phyloP scores from a whole-genome alignment of 768 basidiomycete species.

The Kwoniella sp. region DNA sequence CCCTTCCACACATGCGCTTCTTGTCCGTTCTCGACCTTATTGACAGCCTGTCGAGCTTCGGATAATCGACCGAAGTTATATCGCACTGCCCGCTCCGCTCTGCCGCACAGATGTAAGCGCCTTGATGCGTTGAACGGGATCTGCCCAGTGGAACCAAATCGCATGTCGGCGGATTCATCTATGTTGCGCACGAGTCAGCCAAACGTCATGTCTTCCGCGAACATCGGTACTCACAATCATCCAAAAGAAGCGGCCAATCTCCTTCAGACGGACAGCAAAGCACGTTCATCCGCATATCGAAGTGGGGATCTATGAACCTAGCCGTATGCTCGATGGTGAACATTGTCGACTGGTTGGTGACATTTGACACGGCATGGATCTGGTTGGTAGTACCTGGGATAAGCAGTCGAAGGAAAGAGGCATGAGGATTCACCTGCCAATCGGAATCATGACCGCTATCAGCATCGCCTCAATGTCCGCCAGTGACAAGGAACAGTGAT shows the following conservation, averaged over 20 bases:
- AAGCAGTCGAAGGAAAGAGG: constrained; percentile 41
- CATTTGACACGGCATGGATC: constrained; percentile 36
- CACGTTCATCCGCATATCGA: constrained; percentile 51
- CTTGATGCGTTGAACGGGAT: constrained; percentile 52
- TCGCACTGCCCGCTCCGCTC: constrained; percentile 32
- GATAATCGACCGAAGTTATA: constrained; percentile 27
- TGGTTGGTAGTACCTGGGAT: constrained; percentile 42
- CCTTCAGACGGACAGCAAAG: constrained; percentile 51
- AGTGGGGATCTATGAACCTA: constrained; percentile 28
- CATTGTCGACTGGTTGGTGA: constrained; percentile 29
- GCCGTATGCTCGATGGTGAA: constrained; percentile 32
- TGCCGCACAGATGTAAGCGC: constrained; percentile 38
- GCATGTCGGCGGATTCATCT: constrained; percentile 50
- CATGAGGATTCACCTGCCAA: constrained; percentile 39
- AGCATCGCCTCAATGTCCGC: neutral
- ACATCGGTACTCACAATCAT: constrained; percentile 55
- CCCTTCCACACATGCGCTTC: constrained; percentile 16
- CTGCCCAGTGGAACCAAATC: constrained; percentile 49
- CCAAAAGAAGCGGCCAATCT: constrained; percentile 53
- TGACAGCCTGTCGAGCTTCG: constrained; percentile 17
- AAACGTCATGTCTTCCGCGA: neutral
- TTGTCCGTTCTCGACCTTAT: constrained; percentile 15
- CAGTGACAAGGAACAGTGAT: too few relatives aligned
- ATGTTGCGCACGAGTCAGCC: neutral
- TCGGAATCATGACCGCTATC: neutral